Conservation (phyloP, 768 basidiomycete species). For the Amanita thiersii region DNA sequence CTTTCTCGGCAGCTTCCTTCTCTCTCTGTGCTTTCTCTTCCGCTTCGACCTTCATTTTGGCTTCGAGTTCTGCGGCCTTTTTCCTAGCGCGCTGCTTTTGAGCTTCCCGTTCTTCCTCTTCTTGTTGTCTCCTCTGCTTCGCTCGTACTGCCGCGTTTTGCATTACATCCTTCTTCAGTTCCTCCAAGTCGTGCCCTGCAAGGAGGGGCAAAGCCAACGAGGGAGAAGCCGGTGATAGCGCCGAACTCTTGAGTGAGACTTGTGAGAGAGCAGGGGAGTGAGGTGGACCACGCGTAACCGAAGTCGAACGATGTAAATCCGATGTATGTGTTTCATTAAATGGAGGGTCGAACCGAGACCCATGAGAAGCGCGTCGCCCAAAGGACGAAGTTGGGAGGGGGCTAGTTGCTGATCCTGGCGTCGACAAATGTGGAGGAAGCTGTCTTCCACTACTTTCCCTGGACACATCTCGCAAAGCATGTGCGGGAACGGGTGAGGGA, state of each 20-base stretch:
- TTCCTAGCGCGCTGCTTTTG: conserved; percentile 72
- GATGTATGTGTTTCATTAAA: conserved; percentile 22
- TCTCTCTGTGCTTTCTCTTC: conserved; percentile 23
- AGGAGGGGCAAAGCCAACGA: conserved; percentile 23
- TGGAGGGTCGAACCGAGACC: conserved; percentile 27
- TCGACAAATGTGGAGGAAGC: conserved; percentile 46
- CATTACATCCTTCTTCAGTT: conserved; percentile 70
- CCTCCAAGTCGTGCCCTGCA: conserved; percentile 45
- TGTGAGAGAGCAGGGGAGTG: conserved; percentile 40
- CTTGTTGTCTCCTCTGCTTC: conserved; percentile 67
- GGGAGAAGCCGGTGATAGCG: conserved; percentile 26
- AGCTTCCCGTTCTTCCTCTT: conserved; percentile 76
- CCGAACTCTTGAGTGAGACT: conserved; percentile 19
- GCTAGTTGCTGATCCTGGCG: conserved; percentile 23
- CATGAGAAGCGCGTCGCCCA: conserved; percentile 28
- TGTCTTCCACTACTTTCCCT: conserved; percentile 38
- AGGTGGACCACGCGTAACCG: conserved; percentile 23
- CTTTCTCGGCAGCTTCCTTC: conserved; percentile 14
- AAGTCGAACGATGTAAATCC: conserved; percentile 17
- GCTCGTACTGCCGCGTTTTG: conserved; percentile 81
- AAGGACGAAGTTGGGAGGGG: conserved; percentile 18
- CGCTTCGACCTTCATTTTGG: conserved; percentile 43
- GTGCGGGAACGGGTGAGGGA: conserved; percentile 39
- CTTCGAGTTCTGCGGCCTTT: conserved; percentile 76
- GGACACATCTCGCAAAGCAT: conserved; percentile 23